Conservation (phyloP, 129 eudicot species). For the Flaveria bidentis region DNA sequence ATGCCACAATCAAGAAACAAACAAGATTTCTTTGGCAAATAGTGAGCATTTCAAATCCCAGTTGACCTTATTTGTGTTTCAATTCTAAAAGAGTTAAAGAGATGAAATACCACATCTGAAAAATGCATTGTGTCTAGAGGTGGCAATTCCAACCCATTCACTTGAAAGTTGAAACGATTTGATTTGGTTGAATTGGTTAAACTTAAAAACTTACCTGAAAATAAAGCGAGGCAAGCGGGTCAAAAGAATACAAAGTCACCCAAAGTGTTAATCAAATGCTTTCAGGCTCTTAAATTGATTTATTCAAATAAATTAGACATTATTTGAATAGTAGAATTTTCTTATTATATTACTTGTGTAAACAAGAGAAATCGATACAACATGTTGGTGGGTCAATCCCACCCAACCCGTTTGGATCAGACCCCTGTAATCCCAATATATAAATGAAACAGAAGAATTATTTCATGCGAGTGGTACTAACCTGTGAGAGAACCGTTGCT, state of each 20-base stretch:
- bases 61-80: slow-evolving; percentile 5
- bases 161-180: neutral
- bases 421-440: neutral
- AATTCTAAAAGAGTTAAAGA: neutral
- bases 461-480: slow-evolving; percentile 33
- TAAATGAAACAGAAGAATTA: neutral
- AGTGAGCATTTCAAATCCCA: neutral
- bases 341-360: neutral
- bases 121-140: neutral
- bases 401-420: neutral
- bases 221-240: neutral
- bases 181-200: neutral
- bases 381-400: neutral
- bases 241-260: neutral
- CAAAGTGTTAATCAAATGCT: neutral
- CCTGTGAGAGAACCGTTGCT: slow-evolving; percentile 72
- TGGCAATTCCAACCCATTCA: neutral
- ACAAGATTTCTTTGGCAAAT: neutral
- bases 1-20: neutral
- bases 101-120: neutral
- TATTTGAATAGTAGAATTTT: neutral
- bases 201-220: neutral
- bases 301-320: neutral
- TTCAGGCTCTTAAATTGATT: slow-evolving; percentile 4
- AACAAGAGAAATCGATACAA: neutral